A percentile compares a stretch with the other conserved stretches of the same genome.
Conservation (phyloP, 228 moss, liverwort and hornwort genomes). For the Sphagnum magellanicum region DNA sequence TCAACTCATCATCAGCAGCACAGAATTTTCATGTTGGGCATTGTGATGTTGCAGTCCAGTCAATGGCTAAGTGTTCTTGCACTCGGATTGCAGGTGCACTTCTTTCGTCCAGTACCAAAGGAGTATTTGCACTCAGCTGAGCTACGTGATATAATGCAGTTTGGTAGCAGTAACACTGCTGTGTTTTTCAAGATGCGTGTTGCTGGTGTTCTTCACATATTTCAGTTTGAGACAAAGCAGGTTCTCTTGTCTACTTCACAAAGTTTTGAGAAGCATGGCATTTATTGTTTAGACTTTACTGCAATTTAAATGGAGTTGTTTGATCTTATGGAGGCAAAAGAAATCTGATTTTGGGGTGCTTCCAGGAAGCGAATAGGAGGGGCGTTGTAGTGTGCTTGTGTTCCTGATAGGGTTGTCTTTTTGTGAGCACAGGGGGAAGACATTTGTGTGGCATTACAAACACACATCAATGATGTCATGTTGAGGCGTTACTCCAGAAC, state of each 20-base stretch:
- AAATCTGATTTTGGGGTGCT: too few relatives aligned
- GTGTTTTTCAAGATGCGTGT: slow-evolving; percentile 78
- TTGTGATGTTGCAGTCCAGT: too few relatives aligned
- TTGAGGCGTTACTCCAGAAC: slow-evolving; percentile 66
- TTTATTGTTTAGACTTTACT: background rate
- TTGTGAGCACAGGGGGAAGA: slow-evolving; percentile 49
- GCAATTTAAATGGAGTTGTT: too few relatives aligned
- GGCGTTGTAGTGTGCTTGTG: too few relatives aligned
- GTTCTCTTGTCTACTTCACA: slow-evolving; percentile 5
- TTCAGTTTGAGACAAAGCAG: slow-evolving; percentile 73
- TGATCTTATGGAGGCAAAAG: too few relatives aligned
- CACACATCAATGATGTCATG: slow-evolving; percentile 71
- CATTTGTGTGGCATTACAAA: slow-evolving; percentile 68
- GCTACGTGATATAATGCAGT: slow-evolving; percentile 72
- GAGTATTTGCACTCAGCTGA: slow-evolving; percentile 72
- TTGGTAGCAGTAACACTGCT: slow-evolving; percentile 69
- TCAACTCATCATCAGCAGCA: too few relatives aligned
- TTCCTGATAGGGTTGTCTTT: too few relatives aligned
- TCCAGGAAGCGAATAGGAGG: too few relatives aligned
- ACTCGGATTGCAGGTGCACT: slow-evolving; percentile 40
- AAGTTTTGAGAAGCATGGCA: too few relatives aligned
- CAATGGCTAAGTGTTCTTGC: too few relatives aligned
- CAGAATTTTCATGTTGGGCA: too few relatives aligned
- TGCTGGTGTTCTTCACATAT: slow-evolving; percentile 66
- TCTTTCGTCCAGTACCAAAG: slow-evolving; percentile 67